These are phyloP conservation scores for Suillus cothurnatus DNA, from an alignment of 768 basidiomycete genomes.

Conservation along the genomic window DNA sequence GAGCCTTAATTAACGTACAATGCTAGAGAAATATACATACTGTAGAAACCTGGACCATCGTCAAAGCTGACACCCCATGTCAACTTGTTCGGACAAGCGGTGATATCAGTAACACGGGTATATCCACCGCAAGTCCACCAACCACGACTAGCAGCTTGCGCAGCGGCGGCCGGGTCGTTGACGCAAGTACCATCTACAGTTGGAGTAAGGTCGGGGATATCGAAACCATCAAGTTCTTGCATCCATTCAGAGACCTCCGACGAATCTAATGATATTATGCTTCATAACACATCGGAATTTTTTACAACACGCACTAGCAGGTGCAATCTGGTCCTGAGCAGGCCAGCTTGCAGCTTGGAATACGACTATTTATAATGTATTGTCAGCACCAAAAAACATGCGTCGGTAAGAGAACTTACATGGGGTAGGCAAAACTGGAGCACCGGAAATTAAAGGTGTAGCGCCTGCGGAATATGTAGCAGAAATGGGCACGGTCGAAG, in stretches of 20 bases:
- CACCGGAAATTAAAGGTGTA: conserved; percentile 63
- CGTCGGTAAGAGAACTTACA: conserved; percentile 38
- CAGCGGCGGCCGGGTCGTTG: conserved; percentile 55
- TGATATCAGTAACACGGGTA: conserved; percentile 61
- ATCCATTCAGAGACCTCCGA: conserved; percentile 73
- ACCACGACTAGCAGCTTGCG: conserved; percentile 62
- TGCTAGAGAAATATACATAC: conserved; percentile 43
- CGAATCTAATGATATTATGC: conserved; percentile 41
- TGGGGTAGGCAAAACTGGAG: conserved; percentile 63
- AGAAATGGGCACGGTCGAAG: conserved; percentile 48
- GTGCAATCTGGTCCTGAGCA: conserved; percentile 57
- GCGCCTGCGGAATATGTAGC: conserved; percentile 62
- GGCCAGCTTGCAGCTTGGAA: conserved; percentile 60
- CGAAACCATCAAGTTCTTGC: conserved; percentile 68
- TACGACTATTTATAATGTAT: conserved; percentile 42
- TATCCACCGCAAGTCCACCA: conserved; percentile 93
- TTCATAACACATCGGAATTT: neutral
- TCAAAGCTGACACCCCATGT: conserved; percentile 87
- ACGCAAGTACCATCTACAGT: conserved; percentile 73
- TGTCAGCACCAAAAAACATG: neutral
- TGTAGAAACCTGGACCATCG: conserved; percentile 86
- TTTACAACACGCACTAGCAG: conserved; percentile 48
- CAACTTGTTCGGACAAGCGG: conserved; percentile 63
- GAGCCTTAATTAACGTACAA: conserved; percentile 3
- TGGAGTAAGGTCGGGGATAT: conserved; percentile 66